phyloP scores from a whole-genome alignment of 2,329 filamentous ascomycete genomes.

The Calonectria montana region DNA sequence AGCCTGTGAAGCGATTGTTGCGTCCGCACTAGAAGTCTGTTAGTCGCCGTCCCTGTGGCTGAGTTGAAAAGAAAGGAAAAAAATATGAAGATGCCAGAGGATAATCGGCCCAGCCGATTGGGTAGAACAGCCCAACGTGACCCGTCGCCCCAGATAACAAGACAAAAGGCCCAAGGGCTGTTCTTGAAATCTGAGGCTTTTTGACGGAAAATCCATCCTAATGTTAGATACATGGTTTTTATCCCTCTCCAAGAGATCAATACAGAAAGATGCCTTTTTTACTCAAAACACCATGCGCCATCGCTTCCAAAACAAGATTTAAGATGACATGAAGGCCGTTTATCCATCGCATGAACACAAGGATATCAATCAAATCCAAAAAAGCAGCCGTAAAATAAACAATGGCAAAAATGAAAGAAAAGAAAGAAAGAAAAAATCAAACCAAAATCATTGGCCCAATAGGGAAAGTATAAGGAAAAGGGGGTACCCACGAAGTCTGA shows the following conservation, averaged over 20 bases:
- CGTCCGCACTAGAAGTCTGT: constrained; percentile 76
- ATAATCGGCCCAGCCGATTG: too few species aligned
- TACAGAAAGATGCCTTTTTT: not conserved
- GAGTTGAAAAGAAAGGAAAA: not conserved
- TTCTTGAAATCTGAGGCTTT: constrained; percentile 56
- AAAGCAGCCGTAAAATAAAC: not conserved
- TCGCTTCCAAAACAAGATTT: not conserved
- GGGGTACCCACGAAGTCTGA: constrained; percentile 83
- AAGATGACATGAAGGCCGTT: not conserved
- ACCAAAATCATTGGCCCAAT: constrained; percentile 26
- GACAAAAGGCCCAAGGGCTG: constrained; percentile 48
- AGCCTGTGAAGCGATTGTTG: constrained; percentile 88
- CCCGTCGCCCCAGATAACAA: constrained; percentile 59
- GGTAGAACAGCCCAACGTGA: constrained; percentile 52
- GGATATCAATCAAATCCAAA: not conserved
- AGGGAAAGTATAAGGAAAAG: constrained; percentile 37
- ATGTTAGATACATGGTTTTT: constrained; percentile 34
- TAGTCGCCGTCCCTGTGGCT: constrained; percentile 20
- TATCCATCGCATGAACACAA: not conserved
- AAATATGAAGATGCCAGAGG: not conserved
- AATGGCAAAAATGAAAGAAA: not conserved
- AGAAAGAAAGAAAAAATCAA: constrained; percentile 16
- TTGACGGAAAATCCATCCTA: constrained; percentile 35
- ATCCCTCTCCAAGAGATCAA: not conserved
- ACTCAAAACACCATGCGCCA: not conserved